Evolutionary conservation across 371 early-diverging fungal genomes (phyloP).

Genomic region (Fennellomyces sp.): DNA sequence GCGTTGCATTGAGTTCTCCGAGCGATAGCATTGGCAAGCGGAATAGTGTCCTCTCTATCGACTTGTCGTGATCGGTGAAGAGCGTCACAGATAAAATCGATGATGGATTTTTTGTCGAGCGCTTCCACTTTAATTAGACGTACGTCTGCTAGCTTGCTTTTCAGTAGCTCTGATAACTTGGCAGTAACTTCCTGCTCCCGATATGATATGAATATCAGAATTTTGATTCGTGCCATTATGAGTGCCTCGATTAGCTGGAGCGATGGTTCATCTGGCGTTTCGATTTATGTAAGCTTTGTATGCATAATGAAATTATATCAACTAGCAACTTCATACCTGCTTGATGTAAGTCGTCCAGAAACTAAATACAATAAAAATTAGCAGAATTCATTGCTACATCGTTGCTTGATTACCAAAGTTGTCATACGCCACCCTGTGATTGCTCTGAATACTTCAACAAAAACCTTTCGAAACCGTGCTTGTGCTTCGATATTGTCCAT

Average conservation of each 20-base stretch:
- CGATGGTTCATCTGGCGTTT: conserved; percentile 33
- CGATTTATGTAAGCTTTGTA: neutral
- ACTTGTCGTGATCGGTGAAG: conserved; percentile 32
- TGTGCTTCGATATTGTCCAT: conserved; percentile 41
- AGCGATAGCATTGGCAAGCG: conserved; percentile 27
- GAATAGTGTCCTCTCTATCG: conserved; percentile 27
- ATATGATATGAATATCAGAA: conserved; percentile 34
- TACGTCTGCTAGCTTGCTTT: conserved; percentile 24
- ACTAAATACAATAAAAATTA: conserved; percentile 14
- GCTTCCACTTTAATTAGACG: conserved; percentile 28
- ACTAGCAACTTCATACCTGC: conserved; percentile 19
- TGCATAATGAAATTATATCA: neutral
- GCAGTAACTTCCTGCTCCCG: conserved; percentile 36
- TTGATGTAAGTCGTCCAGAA: conserved; percentile 49
- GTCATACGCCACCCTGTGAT: conserved; percentile 45
- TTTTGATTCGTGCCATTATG: conserved; percentile 27
- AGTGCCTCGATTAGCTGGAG: conserved; percentile 40
- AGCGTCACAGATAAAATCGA: conserved; percentile 36
- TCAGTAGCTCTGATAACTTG: conserved; percentile 17
- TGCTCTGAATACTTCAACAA: conserved; percentile 42
- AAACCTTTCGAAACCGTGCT: conserved; percentile 36
- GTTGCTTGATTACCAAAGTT: conserved; percentile 31
- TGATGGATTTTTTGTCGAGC: conserved; percentile 34
- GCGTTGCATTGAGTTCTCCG: conserved; percentile 44
- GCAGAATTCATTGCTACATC: neutral